A percentile compares a stretch with the other conserved stretches of the same genome.
Conservation (phyloP, 306 rosid genomes). For the Rosa rugosa region DNA sequence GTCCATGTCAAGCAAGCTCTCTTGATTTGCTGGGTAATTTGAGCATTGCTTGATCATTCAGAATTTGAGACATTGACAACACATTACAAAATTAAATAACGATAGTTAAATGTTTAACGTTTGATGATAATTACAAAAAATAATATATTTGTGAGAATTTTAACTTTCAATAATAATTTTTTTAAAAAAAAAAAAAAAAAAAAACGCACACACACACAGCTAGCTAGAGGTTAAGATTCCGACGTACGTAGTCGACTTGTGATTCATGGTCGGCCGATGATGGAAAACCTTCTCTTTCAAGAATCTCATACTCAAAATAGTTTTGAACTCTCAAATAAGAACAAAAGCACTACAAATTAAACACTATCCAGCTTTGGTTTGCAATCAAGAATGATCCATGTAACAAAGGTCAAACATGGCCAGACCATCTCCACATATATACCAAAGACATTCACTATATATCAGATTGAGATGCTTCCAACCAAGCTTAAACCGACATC, state of each 20-base stretch:
- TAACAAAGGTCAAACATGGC: conserved; percentile 3
- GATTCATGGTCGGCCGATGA: background rate
- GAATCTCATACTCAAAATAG: conserved; percentile 14
- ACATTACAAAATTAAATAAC: background rate
- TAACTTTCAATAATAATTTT: too few relatives aligned
- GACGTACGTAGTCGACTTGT: background rate
- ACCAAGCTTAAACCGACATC: background rate
- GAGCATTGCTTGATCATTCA: background rate
- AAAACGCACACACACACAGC: too few relatives aligned
- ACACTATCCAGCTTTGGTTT: conserved; percentile 12
- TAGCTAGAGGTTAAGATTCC: background rate
- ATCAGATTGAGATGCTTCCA: background rate
- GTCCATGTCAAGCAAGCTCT: background rate
- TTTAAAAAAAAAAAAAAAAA: too few relatives aligned
- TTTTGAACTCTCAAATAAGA: background rate
- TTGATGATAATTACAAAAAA: background rate
- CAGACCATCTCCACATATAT: background rate
- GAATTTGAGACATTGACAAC: background rate
- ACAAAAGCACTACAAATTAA: background rate
- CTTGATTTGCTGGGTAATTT: background rate
- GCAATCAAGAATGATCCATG: background rate
- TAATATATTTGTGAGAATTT: too few relatives aligned
- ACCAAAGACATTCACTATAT: background rate
- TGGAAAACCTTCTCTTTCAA: background rate
- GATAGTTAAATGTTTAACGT: too few relatives aligned